Evolutionary conservation across 108 stramenopile genomes (phyloP), one percentile per base, ranked within the genome.

Genomic region (Skeletonema marinoi): DNA sequence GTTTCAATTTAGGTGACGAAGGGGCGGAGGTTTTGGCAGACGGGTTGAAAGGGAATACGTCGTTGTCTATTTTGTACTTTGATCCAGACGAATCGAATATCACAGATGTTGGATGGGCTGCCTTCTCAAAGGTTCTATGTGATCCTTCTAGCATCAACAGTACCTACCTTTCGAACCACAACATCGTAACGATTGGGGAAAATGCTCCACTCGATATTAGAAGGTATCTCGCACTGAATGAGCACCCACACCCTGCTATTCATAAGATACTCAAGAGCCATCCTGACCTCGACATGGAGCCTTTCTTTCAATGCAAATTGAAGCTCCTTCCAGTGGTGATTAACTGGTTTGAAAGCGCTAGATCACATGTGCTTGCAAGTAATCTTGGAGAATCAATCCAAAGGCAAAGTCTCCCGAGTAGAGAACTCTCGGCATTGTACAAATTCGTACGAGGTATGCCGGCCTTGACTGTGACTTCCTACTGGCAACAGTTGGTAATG

Each of bases 91-190:
- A 32, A 1, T 3, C 38, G 4, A 7, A 13, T 30, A 25, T 63
- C 10, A 64, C 63, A 39, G 4, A 19, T 8, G 25, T 42, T 17
- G 63, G 63, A 29, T 36, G 63, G 63, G n/a, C 36, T 17, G 63
- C 35, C 10, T 64, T 64, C 63, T 64, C 63, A 7, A 64, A 10
- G 63, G 8, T 30, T 17, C 0, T 64, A 8, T 64, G 63, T 21
- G 63, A 64, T 42, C 17, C 63, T 64, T 64, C 33, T 19, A 33
- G 33, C 41, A 39, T 64, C 63, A 64, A 64, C 63, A 64, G 11
- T 9, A 36, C 63, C 63, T 64, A 42, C 11, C 35, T 38, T 38
- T 64, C 63, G 1, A 36, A 64, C 11, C 63, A 64, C 63, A 64
- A 19, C 0, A 6, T 64, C 10, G 21, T 17, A 3, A 1, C 1